A percentile compares a stretch with the other conserved stretches of the same genome.
These are phyloP conservation scores for Aspergillus sp. DNA, from an alignment of 2,329 filamentous ascomycete genomes.

Conservation along the genomic window DNA sequence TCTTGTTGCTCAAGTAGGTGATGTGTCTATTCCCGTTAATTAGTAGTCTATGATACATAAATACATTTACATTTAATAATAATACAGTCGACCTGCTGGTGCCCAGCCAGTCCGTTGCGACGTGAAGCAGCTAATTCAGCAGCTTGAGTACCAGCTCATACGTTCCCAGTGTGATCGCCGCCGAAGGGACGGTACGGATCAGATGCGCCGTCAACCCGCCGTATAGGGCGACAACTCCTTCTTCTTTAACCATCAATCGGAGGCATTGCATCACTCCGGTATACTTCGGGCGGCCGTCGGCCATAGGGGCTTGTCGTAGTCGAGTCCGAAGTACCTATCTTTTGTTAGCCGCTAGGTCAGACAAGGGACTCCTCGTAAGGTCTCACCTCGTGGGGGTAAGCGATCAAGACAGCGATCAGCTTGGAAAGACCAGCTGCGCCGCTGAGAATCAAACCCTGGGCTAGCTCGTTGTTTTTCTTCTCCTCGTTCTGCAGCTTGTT, in stretches of 20 bases:
- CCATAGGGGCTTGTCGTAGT: constrained; percentile 36
- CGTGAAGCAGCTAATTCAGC: constrained; percentile 5
- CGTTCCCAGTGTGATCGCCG: constrained; percentile 37
- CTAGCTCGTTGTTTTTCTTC: constrained; percentile 13
- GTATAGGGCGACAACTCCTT: constrained; percentile 37
- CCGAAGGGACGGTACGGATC: constrained; percentile 35
- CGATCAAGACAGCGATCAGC: constrained; percentile 32
- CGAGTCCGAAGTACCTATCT: constrained; percentile 36
- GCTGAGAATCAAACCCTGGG: constrained; percentile 23
- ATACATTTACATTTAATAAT: neutral
- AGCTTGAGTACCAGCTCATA: constrained; percentile 38
- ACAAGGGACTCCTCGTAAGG: neutral
- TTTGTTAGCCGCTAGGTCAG: neutral
- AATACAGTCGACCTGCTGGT: neutral
- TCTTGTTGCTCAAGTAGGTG: neutral
- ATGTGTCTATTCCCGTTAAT: neutral
- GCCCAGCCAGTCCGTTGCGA: neutral
- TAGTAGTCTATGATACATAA: neutral
- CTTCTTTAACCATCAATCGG: constrained; percentile 34
- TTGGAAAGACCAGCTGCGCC: constrained; percentile 37
- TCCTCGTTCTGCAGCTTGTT: constrained; percentile 12
- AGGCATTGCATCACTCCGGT: constrained; percentile 37
- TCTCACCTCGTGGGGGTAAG: constrained; percentile 38
- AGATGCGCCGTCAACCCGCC: constrained; percentile 38
- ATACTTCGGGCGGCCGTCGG: constrained; percentile 36